Conservation (phyloP, 176 grass and related monocot genomes). For the Hordeum marinum region DNA sequence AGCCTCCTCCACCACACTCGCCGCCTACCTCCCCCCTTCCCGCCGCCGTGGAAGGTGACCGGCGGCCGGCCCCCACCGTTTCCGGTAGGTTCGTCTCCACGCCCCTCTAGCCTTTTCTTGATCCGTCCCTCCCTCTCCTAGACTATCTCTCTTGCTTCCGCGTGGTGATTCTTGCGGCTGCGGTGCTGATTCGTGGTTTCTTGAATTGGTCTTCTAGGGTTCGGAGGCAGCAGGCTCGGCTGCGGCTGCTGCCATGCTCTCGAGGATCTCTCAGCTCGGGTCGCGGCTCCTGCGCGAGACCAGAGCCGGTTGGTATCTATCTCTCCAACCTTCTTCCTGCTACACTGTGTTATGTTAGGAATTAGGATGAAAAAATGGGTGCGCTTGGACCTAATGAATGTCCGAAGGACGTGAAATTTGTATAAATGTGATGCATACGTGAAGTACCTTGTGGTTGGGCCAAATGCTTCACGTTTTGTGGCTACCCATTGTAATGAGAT, state of each 20-base stretch:
- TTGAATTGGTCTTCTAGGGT: slow-evolving; percentile 29
- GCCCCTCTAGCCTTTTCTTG: too few relatives aligned
- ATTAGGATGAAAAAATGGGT: neutral
- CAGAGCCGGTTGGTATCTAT: slow-evolving; percentile 23
- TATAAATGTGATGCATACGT: neutral
- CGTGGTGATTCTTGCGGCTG: neutral
- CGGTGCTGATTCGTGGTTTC: slow-evolving; percentile 13
- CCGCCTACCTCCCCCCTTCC: slow-evolving; percentile 9
- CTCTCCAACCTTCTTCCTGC: neutral
- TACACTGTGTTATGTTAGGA: neutral
- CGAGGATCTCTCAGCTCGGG: slow-evolving; percentile 45
- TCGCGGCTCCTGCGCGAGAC: slow-evolving; percentile 26
- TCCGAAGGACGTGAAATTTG: neutral
- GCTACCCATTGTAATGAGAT: neutral
- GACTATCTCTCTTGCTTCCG: neutral
- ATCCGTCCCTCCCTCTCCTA: neutral
- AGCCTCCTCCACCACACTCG: neutral
- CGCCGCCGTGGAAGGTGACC: slow-evolving; percentile 15
- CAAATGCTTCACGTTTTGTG: neutral
- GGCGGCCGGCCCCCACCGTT: neutral
- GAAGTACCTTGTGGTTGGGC: neutral
- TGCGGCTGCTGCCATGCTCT: slow-evolving; percentile 23
- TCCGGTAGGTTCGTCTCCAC: neutral
- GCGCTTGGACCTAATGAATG: neutral
- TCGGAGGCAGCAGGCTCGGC: neutral